phyloP scores from a whole-genome alignment of 1,139 yeast species.

The Casaregolazyma lundiana region DNA sequence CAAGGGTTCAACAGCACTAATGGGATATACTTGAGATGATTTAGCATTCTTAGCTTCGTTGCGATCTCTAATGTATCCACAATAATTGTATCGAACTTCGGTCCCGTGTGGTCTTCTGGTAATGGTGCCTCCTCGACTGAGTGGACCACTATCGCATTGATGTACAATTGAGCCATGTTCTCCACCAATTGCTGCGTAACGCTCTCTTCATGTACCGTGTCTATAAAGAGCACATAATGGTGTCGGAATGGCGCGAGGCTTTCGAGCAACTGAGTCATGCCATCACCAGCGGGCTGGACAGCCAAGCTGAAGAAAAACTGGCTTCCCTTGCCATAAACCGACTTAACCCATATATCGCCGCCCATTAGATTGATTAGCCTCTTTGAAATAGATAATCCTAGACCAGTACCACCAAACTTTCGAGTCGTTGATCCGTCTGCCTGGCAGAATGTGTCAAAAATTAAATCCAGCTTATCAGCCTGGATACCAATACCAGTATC shows the following conservation, averaged over 20 bases:
- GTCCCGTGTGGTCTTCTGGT: slow-evolving; percentile 35
- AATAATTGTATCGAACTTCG: slow-evolving; percentile 70
- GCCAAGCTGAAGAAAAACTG: slow-evolving; percentile 75
- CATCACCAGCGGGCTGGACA: slow-evolving; percentile 67
- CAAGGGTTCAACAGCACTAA: slow-evolving; percentile 72
- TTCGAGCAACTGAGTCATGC: slow-evolving; percentile 62
- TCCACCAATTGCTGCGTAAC: slow-evolving; percentile 51
- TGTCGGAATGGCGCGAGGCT: slow-evolving; percentile 66
- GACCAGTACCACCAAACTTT: slow-evolving; percentile 87
- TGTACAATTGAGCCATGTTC: slow-evolving; percentile 41
- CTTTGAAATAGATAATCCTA: slow-evolving; percentile 81
- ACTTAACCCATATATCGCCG: slow-evolving; percentile 82
- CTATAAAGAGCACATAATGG: slow-evolving; percentile 65
- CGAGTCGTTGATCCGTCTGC: slow-evolving; percentile 92
- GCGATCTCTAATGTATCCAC: slow-evolving; percentile 78
- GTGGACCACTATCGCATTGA: slow-evolving; percentile 41
- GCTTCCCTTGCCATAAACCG: slow-evolving; percentile 76
- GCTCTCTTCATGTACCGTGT: slow-evolving; percentile 54
- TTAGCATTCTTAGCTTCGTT: slow-evolving; percentile 57
- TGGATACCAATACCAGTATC: slow-evolving; percentile 90
- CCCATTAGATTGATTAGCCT: slow-evolving; percentile 87
- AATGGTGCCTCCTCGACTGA: slow-evolving; percentile 41
- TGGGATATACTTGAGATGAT: slow-evolving; percentile 78
- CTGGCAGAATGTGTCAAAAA: slow-evolving; percentile 85
- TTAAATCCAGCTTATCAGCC: slow-evolving; percentile 73